phyloP scores from a whole-genome alignment of 768 basidiomycete species.

The Russula ochroleuca region DNA sequence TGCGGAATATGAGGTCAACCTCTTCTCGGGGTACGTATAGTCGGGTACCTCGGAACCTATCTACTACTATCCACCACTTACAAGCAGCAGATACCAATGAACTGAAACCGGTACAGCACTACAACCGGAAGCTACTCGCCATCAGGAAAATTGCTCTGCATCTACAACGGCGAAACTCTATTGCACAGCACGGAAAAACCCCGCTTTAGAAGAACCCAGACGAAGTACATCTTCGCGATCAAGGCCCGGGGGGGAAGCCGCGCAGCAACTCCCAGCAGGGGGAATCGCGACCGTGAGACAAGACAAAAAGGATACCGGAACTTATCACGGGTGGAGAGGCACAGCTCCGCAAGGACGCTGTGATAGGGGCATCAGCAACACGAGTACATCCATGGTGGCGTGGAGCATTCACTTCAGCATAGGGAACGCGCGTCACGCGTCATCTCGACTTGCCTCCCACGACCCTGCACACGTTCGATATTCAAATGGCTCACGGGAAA shows the following conservation, averaged over 20 bases:
- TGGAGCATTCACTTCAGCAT: conserved; percentile 13
- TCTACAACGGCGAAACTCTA: conserved; percentile 9
- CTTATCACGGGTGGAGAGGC: conserved; percentile 12
- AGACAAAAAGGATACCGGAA: conserved; percentile 8
- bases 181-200: background rate
- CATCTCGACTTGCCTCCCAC: conserved; percentile 22
- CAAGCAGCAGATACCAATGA: background rate
- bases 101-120: background rate
- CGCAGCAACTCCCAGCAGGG: background rate
- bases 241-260: background rate
- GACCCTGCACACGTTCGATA: conserved; percentile 13
- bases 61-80: background rate
- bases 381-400: conserved; percentile 24
- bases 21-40: conserved; percentile 11
- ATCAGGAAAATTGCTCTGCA: conserved; percentile 7
- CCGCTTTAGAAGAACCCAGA: conserved; percentile 5
- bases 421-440: conserved; percentile 22
- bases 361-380: conserved; percentile 27
- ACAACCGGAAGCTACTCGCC: background rate
- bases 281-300: conserved; percentile 4
- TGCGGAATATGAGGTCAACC: conserved; percentile 27
- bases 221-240: conserved; percentile 10
- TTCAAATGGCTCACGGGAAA: conserved; percentile 22
- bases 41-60: conserved; percentile 15
- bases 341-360: conserved; percentile 14